phyloP scores from a whole-genome alignment of 192 early-diverging fungal species.

The Kickxella alabastrina region DNA sequence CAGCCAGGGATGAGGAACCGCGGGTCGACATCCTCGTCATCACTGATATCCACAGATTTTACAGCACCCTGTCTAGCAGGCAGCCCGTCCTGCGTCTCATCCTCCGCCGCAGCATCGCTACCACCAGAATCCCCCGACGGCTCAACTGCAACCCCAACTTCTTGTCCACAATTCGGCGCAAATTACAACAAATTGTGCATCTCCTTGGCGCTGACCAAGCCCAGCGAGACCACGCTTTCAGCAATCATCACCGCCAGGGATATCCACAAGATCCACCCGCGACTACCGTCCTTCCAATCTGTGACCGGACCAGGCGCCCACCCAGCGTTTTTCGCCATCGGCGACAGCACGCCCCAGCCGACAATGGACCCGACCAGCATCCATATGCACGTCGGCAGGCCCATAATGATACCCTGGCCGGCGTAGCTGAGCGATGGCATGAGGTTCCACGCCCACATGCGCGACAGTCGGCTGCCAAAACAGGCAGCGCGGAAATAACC shows the following conservation, averaged over 20 bases:
- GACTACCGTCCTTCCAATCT: slow-evolving; percentile 65
- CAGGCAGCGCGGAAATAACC: slow-evolving; percentile 52
- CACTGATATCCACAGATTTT: background rate
- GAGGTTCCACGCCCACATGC: slow-evolving; percentile 66
- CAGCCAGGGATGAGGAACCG: slow-evolving; percentile 58
- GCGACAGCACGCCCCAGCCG: slow-evolving; percentile 74
- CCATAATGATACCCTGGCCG: slow-evolving; percentile 81
- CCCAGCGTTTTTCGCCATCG: slow-evolving; percentile 60
- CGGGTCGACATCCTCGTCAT: slow-evolving; percentile 37
- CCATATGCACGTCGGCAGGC: slow-evolving; percentile 66
- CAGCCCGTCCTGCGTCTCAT: too few species aligned
- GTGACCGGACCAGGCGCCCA: slow-evolving; percentile 69
- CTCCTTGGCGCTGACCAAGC: slow-evolving; percentile 52
- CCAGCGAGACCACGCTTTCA: slow-evolving; percentile 62
- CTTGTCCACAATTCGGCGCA: slow-evolving; percentile 7
- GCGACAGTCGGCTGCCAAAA: slow-evolving; percentile 55
- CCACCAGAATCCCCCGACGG: slow-evolving; percentile 3
- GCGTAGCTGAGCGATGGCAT: slow-evolving; percentile 71
- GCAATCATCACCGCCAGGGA: slow-evolving; percentile 77
- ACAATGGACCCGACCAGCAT: slow-evolving; percentile 68
- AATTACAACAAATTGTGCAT: slow-evolving; percentile 6
- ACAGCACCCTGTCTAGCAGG: too few species aligned
- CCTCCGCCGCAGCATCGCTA: too few species aligned
- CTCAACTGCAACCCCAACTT: background rate
- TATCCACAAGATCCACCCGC: slow-evolving; percentile 79